phyloP scores from a whole-genome alignment of 805 yeast species.

The Henningerozyma blattae region DNA sequence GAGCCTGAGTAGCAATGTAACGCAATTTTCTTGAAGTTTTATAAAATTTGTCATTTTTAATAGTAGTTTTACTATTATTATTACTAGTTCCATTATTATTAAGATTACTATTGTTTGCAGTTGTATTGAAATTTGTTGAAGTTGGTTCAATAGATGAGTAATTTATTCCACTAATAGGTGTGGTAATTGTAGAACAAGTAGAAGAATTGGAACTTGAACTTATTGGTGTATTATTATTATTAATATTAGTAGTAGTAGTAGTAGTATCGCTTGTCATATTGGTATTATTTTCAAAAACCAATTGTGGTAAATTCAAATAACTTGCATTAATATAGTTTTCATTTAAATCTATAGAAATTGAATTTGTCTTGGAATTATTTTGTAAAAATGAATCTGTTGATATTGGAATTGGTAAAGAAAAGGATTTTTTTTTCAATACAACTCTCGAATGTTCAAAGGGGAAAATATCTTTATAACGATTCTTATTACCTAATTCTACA shows the following conservation, averaged over 20 bases:
- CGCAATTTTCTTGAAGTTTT: conserved; percentile 26
- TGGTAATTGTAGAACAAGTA: too few relatives aligned
- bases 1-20: conserved; percentile 88
- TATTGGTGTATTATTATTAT: too few relatives aligned
- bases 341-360: conserved; percentile 8
- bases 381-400: background rate
- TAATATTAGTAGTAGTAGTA: background rate
- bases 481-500: conserved; percentile 68
- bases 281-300: too few relatives aligned
- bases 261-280: too few relatives aligned
- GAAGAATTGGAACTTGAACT: background rate
- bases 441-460: conserved; percentile 84
- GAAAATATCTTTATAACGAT: conserved; percentile 79
- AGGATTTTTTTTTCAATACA: conserved; percentile 28
- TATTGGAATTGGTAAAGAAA: background rate
- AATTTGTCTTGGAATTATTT: too few relatives aligned
- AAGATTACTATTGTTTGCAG: background rate
- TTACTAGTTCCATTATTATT: background rate
- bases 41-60: background rate
- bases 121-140: background rate
- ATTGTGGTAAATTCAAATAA: conserved; percentile 31
- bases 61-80: background rate
- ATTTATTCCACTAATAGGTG: too few relatives aligned
- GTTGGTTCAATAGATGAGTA: too few relatives aligned
- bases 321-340: conserved; percentile 82